Percentiles rank a stretch among this genome's conserved stretches.
Evolutionary conservation across 257 asterid species (phyloP).

Genomic region (Nicotiana tabacum): DNA sequence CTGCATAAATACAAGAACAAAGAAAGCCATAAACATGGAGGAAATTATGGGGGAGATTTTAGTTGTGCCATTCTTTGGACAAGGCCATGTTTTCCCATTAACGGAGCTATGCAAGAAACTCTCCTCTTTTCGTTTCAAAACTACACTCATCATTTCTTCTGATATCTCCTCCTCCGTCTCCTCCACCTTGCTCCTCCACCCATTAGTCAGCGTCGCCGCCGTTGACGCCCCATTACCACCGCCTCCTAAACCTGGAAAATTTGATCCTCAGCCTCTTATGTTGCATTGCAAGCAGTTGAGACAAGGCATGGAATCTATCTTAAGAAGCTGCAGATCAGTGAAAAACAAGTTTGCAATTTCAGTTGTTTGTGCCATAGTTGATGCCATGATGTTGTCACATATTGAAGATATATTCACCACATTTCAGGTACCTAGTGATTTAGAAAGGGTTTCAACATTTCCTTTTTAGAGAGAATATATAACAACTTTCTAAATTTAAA

Average conservation of each 20-base stretch:
- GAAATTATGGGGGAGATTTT: slow-evolving; percentile 42
- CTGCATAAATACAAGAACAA: neutral
- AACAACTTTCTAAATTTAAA: no score
- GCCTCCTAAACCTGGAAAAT: neutral
- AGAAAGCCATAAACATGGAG: slow-evolving; percentile 8
- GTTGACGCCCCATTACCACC: slow-evolving; percentile 23
- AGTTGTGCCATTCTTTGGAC: slow-evolving; percentile 75
- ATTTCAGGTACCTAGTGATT: slow-evolving; percentile 14
- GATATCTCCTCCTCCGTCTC: slow-evolving; percentile 56
- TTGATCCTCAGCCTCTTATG: neutral
- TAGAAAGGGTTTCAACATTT: no score
- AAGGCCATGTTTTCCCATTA: slow-evolving; percentile 66
- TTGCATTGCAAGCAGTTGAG: slow-evolving; percentile 30
- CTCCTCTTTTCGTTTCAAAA: slow-evolving; percentile 32
- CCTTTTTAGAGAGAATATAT: no score
- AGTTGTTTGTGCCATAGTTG: slow-evolving; percentile 56
- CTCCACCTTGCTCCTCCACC: slow-evolving; percentile 11
- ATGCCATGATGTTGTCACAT: slow-evolving; percentile 65
- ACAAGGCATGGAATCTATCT: slow-evolving; percentile 40
- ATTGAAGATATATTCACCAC: slow-evolving; percentile 47
- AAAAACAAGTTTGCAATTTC: slow-evolving; percentile 18
- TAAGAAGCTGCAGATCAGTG: slow-evolving; percentile 21
- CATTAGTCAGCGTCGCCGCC: slow-evolving; percentile 16
- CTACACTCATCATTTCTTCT: slow-evolving; percentile 53
- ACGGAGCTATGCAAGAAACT: slow-evolving; percentile 60